A percentile compares a stretch with the other conserved stretches of the same genome.
Conservation (phyloP, 371 early-diverging fungal species). For the Mortierella polycephala region DNA sequence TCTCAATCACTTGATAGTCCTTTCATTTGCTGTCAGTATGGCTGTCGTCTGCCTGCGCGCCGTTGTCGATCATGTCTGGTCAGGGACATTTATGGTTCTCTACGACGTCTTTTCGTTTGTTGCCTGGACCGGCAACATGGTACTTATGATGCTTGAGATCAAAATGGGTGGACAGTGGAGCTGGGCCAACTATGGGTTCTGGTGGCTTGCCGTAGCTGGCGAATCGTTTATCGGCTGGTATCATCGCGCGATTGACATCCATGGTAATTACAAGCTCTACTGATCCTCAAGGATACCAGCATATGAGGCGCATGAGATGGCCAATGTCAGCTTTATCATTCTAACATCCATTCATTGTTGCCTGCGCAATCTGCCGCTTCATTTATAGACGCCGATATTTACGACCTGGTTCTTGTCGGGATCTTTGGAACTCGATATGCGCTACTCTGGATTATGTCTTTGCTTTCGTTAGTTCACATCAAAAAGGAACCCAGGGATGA, state of each 20-base stretch:
- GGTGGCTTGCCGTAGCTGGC: conserved; percentile 43
- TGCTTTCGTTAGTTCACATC: conserved; percentile 28
- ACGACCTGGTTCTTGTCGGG: conserved; percentile 13
- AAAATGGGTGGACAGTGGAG: conserved; percentile 41
- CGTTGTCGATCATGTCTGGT: conserved; percentile 40
- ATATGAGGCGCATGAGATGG: too few relatives aligned
- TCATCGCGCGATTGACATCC: conserved; percentile 22
- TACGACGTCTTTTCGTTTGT: conserved; percentile 34
- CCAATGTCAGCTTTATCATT: too few relatives aligned
- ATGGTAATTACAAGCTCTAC: neutral
- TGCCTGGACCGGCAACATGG: conserved; percentile 25
- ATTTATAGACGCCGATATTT: conserved; percentile 4
- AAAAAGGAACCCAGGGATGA: conserved; percentile 29
- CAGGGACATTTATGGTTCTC: conserved; percentile 30
- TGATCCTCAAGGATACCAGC: too few relatives aligned
- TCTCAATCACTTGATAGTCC: conserved; percentile 19
- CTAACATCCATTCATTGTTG: too few relatives aligned
- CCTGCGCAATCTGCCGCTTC: neutral
- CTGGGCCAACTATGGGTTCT: conserved; percentile 50
- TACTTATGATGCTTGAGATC: conserved; percentile 35
- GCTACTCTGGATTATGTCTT: conserved; percentile 9
- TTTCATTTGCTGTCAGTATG: conserved; percentile 28
- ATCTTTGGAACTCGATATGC: conserved; percentile 27
- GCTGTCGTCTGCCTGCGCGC: conserved; percentile 32
- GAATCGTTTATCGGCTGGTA: conserved; percentile 39